These are phyloP conservation scores for Gossypium longicalyx DNA, from an alignment of 345 rosid genomes.

Conservation along the genomic window DNA sequence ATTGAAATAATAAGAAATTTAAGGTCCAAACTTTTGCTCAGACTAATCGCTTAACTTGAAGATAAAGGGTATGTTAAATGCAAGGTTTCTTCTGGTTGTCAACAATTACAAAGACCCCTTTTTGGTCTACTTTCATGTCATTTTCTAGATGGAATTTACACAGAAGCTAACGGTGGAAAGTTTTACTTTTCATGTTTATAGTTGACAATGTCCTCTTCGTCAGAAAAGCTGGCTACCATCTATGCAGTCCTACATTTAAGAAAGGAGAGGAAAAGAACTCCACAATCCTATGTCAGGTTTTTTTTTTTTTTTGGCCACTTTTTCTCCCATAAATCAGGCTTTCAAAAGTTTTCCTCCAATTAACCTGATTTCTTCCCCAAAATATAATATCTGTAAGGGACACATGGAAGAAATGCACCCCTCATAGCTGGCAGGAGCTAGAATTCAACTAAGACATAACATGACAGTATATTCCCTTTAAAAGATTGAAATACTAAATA, in stretches of 20 bases:
- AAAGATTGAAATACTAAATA: neutral
- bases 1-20: neutral
- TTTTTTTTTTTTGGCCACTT: neutral
- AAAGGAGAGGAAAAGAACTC: neutral
- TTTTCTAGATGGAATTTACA: neutral
- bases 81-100: neutral
- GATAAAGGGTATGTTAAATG: neutral
- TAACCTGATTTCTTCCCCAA: neutral
- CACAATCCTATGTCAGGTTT: neutral
- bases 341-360: neutral
- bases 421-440: neutral
- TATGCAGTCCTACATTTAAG: neutral
- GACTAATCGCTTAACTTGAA: neutral
- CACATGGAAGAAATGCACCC: neutral
- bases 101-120: neutral
- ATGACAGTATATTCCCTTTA: neutral
- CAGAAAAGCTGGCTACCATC: neutral
- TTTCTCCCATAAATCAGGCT: neutral
- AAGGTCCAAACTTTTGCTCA: neutral
- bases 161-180: neutral
- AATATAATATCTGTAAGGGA: neutral
- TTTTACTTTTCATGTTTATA: neutral
- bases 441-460: neutral
- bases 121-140: neutral
- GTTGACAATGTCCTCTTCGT: neutral